Evolutionary conservation across 805 yeast genomes (phyloP).

Genomic region (Lipomyces sp.): DNA sequence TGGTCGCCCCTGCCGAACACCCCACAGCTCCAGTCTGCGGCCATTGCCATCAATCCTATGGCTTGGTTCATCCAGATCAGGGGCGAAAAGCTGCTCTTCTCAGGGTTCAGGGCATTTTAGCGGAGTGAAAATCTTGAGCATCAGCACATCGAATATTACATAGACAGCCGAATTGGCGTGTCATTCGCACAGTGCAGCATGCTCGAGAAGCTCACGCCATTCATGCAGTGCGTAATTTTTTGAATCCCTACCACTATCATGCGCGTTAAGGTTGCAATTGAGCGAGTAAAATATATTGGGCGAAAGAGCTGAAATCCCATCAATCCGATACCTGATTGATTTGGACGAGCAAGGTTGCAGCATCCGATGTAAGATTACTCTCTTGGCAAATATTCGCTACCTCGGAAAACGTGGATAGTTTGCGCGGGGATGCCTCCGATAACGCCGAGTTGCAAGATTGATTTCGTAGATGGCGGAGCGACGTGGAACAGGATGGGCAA

Average conservation of each 20-base stretch:
- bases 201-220: constrained; percentile 1
- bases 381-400: neutral
- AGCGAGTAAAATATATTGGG: neutral
- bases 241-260: neutral
- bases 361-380: neutral
- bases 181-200: neutral
- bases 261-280: neutral
- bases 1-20: too few relatives aligned
- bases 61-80: too few relatives aligned
- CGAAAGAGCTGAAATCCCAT: neutral
- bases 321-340: neutral
- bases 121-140: neutral
- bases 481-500: neutral
- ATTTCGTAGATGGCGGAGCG: neutral
- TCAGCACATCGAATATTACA: too few relatives aligned
- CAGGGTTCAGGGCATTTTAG: too few relatives aligned
- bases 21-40: too few relatives aligned
- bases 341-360: neutral
- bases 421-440: neutral
- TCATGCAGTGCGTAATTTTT: neutral
- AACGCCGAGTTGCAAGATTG: neutral
- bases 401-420: neutral
- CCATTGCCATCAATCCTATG: too few relatives aligned
- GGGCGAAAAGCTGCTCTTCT: too few relatives aligned
- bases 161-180: neutral